Evolutionary conservation across 176 grass and related monocot species (phyloP), one percentile per base, ranked within the genome.

Genomic region (Zoysia pacifica): DNA sequence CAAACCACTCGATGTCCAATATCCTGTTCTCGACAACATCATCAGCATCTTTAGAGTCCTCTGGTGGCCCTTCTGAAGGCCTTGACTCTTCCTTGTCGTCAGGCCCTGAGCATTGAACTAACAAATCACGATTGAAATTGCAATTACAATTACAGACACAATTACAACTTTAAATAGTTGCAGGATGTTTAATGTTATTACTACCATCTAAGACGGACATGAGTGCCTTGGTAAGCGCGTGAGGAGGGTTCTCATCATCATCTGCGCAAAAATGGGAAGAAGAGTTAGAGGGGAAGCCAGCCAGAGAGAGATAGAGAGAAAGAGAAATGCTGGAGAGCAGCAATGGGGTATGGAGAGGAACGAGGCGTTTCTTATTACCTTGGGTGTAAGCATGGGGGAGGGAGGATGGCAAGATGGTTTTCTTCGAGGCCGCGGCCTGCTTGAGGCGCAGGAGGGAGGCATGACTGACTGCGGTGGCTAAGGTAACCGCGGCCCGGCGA

Each of bases 1-100:
- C 81, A 64, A 86, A 91, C 88, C 88, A 88, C 61, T 84, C 85
- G 61, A 66, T 82, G 51, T 90, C 88, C 76, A 93, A 55, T 77
- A 93, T 88, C 45, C 49, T 90, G 74, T 86, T 88, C n/a, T 16
- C 37, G 8, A 62, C 14, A 53, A 37, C 14, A 48, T 76, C 36
- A 47, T 15, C 65, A 4, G 35, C 68, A 78, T 82, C 74, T 79
- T 63, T 62, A 9, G 54, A 63, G 7, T 65, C 88, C 77, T 60
- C 77, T 18, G 2, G 6, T 5, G 8, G 67, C 41, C 1, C 59
- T 45, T 48, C 70, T 4, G 11, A 41, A 12, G 35, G 12, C 4
- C 56, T 45, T 3, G 5, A 45, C 8, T 48, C 62, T 73, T 86
- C 79, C 14, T 0, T 13, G 5, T 79, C 69, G 56, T 87, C 88